Evolutionary conservation across 345 rosid species (phyloP), one percentile per base, ranked within the genome.

Genomic region (Adansonia digitata): DNA sequence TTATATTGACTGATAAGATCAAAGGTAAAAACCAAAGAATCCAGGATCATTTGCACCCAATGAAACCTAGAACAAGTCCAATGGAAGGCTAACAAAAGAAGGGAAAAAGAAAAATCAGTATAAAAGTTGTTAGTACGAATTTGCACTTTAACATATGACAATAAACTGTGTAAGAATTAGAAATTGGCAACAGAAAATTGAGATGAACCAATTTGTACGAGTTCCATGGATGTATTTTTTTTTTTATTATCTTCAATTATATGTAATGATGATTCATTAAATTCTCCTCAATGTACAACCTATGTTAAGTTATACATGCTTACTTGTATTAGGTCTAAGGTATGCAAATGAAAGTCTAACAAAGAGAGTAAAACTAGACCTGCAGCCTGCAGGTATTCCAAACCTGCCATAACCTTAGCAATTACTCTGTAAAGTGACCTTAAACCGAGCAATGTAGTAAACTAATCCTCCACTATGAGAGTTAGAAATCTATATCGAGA

Each of bases 361-460:
- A 46, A 26, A n/a, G n/a, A 62, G 66, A 60, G 67, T 49, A 74
- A 22, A 61, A 43, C 31, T 81, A 94, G n/a, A n/a, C n/a, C n/a
- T n/a, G n/a, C n/a, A n/a, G n/a, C 98, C 97, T 94, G 98, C 64
- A 92, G 85, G 77, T 91, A 94, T 81, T 94, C 97, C 87, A 94
- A 80, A 46, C 92, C 97, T 61, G 84, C 85, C 97, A 94, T 91
- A 45, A 97, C 95, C 82, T 92, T 92, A 8, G 97, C 89, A 74
- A 94, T 91, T 71, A 94, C 89, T 18, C 91, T 88, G 83, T 87
- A 94, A 43, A 94, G 88, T 43, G 97, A 94, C 83, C 98, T 88
- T 72, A 94, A 82, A 81, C 98, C 98, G 31, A 62, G 75, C 69
- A 55, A 46, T 14, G 40, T 37, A 37, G 14, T 49, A 69, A 40